These are phyloP conservation scores for Phoenix roebelenii DNA, from an alignment of 176 grass and related monocot species.

Conservation along the genomic window DNA sequence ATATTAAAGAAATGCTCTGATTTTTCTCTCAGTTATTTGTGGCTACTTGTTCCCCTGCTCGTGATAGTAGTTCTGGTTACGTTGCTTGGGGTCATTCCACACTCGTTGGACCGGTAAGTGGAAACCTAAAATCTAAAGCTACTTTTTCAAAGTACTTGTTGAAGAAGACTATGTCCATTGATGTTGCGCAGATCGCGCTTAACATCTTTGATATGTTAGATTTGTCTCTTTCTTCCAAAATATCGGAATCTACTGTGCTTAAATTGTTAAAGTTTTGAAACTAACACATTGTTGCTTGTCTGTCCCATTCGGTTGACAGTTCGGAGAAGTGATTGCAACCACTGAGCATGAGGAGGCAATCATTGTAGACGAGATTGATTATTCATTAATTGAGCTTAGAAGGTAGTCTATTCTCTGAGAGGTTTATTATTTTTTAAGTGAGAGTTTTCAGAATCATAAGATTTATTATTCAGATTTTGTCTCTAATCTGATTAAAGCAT, in stretches of 20 bases:
- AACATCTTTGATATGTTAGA: neutral
- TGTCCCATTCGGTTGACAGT: constrained; percentile 36
- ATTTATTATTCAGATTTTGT: too few relatives aligned
- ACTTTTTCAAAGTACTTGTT: too few relatives aligned
- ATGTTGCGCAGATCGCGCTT: too few relatives aligned
- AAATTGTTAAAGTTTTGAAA: too few relatives aligned
- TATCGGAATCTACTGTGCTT: too few relatives aligned
- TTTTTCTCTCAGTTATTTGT: constrained; percentile 43
- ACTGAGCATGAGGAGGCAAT: constrained; percentile 63
- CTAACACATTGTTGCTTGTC: neutral
- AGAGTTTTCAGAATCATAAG: too few relatives aligned
- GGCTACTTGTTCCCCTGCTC: constrained; percentile 73
- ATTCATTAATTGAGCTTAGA: constrained; percentile 75
- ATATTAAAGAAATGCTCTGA: too few relatives aligned
- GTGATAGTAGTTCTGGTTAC: constrained; percentile 57
- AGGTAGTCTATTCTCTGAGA: constrained; percentile 28
- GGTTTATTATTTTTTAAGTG: neutral
- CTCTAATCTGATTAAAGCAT: too few relatives aligned
- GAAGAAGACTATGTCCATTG: too few relatives aligned
- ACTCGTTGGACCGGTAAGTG: constrained; percentile 85
- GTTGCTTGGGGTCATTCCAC: constrained; percentile 92
- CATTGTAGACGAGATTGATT: constrained; percentile 71
- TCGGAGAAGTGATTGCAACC: constrained; percentile 87
- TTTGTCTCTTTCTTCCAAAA: too few relatives aligned
- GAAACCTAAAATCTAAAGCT: too few relatives aligned